Evolutionary conservation across 2,329 filamentous ascomycete genomes (phyloP), one percentile per base, ranked within the genome.

Genomic region (Chalaropsis ovoidea): DNA sequence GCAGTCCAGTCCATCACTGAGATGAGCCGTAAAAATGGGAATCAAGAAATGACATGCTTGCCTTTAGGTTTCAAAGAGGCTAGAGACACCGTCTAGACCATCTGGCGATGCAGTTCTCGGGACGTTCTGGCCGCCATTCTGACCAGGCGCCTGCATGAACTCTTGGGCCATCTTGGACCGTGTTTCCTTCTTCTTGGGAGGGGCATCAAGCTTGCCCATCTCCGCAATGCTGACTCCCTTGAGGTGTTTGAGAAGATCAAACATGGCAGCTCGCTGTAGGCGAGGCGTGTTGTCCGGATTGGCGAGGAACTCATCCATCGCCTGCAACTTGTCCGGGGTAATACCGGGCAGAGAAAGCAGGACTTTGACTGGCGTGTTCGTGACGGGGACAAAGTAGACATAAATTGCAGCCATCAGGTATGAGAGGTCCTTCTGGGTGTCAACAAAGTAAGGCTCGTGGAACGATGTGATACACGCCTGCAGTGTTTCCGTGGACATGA

Each of bases 361-460:
- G 47, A 97, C 82, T 4, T 85, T 78, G 22, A 86, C 81, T 0
- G 92, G 90, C 0, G 88, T 94, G 6, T 79, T 72, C 7, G 87
- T 92, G 41, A 83, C 75, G 0, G 83, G 78, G 13, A 84, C 83
- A 73, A 96, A 96, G 68, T 88, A 82, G 8, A 87, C 82, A 70
- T 96, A 80, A 68, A 97, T 94, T 3, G 86, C 83, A 0, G 92
- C 92, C 68, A 99, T 96, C 45, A 97, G 80, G 24, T 86, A 83
- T 0, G 91, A 93, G 24, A 99, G 81, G 63, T 99, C 92, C 73
- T 92, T 93, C 72, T 99, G 94, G 68, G 95, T 84, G 70, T 99
- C 94, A 42, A 96, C 92, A 75, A 97, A 99, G 75, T 97, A 96
- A 0, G 90, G 87, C 70, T 99, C 94, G 75, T 97, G 89, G 62